Base-by-base conservation (phyloP, 345 rosid species). In the Salix arbutifolia region DNA sequence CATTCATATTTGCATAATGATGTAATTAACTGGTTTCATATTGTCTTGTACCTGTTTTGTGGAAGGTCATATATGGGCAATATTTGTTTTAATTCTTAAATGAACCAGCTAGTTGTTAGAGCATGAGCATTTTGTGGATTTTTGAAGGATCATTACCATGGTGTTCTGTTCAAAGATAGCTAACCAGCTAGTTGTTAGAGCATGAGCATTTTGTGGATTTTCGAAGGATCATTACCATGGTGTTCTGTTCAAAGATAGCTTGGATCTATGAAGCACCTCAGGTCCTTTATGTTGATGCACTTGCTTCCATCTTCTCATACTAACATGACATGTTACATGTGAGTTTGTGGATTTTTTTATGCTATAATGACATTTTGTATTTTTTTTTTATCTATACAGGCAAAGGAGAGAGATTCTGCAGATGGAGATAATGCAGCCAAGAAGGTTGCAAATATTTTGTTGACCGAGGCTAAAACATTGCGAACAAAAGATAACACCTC, bases 401-500 rank as follows among this genome's bases (percentile, higher is more conserved):
- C 73, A 68, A 90, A 79, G 84, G 92, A 93, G 79, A 90, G 77
- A 64, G 73, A 82, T 74, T 44, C 72, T 4, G 23, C 70, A 14
- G 85, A 76, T 23, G 61, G 58, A 56, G 96, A 80, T 82, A 85
- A 89, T 71, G 50, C 76, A 16, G 90, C 91, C 10, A 94, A 90
- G 89, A 90, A 88, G 89, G 85, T 90, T 77, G 98, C 99, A 74
- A 86, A 83, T 74, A 82, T 80, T 74, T 78, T 94, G 79, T 84
- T 96, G 89, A 83, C 82, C 23, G 99, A 94, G 85, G 99, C 98
- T 58, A 92, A 89, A 84, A 83, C 87, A 30, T 86, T 85, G 87
- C 94, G 95, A 72, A 96, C 99, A 30, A 94, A 94, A 88, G 97
- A 96, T 84, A 93, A 96, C 81, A 94, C 98, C 77, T 89, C 99